These are phyloP conservation scores for Parsonsia alboflavescens DNA, from an alignment of 257 asterid genomes.

Conservation along the genomic window DNA sequence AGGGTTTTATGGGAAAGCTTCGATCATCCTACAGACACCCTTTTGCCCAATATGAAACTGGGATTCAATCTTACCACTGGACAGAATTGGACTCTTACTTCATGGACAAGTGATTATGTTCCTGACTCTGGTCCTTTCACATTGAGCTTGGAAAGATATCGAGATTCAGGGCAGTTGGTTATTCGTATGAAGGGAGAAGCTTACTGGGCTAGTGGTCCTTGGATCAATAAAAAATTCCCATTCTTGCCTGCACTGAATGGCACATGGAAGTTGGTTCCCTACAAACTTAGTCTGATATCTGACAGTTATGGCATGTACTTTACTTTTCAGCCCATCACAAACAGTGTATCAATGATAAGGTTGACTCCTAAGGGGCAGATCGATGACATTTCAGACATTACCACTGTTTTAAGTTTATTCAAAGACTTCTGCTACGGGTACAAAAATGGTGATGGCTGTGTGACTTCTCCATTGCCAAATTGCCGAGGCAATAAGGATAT, in stretches of 20 bases:
- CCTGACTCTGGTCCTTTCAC: constrained; percentile 46
- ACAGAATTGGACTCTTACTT: constrained; percentile 44
- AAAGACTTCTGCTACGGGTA: constrained; percentile 20
- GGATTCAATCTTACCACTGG: constrained; percentile 36
- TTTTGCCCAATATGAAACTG: constrained; percentile 55
- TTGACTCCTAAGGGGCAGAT: constrained; percentile 15
- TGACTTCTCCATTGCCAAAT: constrained; percentile 9
- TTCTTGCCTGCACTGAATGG: background rate
- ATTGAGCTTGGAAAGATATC: constrained; percentile 38
- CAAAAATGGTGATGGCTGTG: constrained; percentile 19
- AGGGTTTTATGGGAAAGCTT: constrained; percentile 43
- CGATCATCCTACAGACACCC: constrained; percentile 50
- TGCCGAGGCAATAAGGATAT: constrained; percentile 15
- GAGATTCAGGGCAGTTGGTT: constrained; percentile 7
- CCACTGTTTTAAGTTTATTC: background rate
- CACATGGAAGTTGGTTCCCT: background rate
- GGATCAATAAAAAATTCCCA: constrained; percentile 12
- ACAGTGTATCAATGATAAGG: background rate
- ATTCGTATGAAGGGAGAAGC: constrained; percentile 23
- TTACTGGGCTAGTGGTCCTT: constrained; percentile 27
- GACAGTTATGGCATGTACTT: constrained; percentile 10
- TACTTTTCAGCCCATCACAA: constrained; percentile 1
- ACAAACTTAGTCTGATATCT: constrained; percentile 7
- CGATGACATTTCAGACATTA: background rate
- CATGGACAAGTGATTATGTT: constrained; percentile 27